Evolutionary conservation across 176 grass and related monocot species (phyloP), one percentile per base, ranked within the genome.

Genomic region (Oryza officinalis): DNA sequence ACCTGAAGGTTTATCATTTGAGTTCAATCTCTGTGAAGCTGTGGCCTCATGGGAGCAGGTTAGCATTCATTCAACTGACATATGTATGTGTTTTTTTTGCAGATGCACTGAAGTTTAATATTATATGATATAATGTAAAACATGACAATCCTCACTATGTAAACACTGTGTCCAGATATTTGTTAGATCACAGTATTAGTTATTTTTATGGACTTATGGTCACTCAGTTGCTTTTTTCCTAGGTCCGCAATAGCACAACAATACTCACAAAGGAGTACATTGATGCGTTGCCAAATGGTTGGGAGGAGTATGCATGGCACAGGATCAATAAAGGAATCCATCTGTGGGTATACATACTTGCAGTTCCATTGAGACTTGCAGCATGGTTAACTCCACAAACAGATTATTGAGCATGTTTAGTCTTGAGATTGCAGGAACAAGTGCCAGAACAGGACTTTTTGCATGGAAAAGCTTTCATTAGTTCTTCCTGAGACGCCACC

Each of bases 261-360:
- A 77, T 98, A 92, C 93, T 98, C 6, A 98, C 96, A 27, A 95
- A 93, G 60, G 96, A 95, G 85, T 98, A 93, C 40, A 95, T 98
- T 78, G 96, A 98, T 90, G 82, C 93, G 76, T 68, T 98, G 67
- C 93, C 87, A 85, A 88, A 95, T 95, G 96, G 96, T 54, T 98
- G 96, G 96, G 87, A 95, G 81, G 92, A 94, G 30, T 98, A 98
- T 86, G 96, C 96, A 72, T 98, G 96, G 96, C 89, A 64, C 61
- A 92, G 96, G 74, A 95, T 98, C 76, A 98, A 98, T 85, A 98
- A 95, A 90, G 96, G 96, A 95, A 79, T 74, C 27, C 78, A 90
- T 86, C 88, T 95, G 96, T 98, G 82, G 88, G 96, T 93, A 83
- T 69, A 86, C 59, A 78, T 23, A 61, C 38, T 72, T 69, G 11